Base-by-base conservation (phyloP, 179 eudicot genomes). In the Silene vulgaris region DNA sequence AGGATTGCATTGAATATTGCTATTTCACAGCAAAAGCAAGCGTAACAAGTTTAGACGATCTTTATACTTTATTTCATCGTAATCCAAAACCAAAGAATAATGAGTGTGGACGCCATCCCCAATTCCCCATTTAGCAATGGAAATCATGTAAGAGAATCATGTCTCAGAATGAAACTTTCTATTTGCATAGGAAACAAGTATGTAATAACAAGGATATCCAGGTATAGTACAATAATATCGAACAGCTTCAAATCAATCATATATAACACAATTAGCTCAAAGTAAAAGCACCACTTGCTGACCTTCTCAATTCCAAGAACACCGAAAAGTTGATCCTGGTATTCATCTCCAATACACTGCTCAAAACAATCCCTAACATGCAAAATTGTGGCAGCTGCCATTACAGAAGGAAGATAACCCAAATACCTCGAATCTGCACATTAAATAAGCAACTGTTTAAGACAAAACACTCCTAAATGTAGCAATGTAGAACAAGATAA, bases 381-480 rank as follows among this genome's bases (percentile, higher is more conserved):
- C 80, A 80, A 56, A 82, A 83, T 76, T 83, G 78, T 78, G 37
- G 86, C 81, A 66, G 80, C 76, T 43, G 86, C 86, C 59, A 83
- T 19, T 21, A 72, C 82, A 72, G 86, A 83, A 59, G 86, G 84
- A 35, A 68, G 86, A 78, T 65, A 83, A 12, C 77, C 50, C 82
- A 75, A 61, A 69, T 80, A 80, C 76, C 84, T 83, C 12, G 77
- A 75, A 75, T 83, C 86, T 83, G 86, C 23, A 72, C 72, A 64
- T 14, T 21, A 65, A n/a, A 71, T 1, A 40, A 40, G 43, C 71
- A 17, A 37, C 19, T 37, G 11, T 35, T 37, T 3, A 35, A 8
- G 52, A 40, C 14, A 37, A 19, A 37, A 30, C 48, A 30, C 6
- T 65, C 69, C 14, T 40, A 40, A 77, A 28, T 16, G 9, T 7